Percentiles rank a stretch among this genome's conserved stretches.
Conservation (phyloP, 2,329 filamentous ascomycete species). For the Chrysosporium keratinophilum region DNA sequence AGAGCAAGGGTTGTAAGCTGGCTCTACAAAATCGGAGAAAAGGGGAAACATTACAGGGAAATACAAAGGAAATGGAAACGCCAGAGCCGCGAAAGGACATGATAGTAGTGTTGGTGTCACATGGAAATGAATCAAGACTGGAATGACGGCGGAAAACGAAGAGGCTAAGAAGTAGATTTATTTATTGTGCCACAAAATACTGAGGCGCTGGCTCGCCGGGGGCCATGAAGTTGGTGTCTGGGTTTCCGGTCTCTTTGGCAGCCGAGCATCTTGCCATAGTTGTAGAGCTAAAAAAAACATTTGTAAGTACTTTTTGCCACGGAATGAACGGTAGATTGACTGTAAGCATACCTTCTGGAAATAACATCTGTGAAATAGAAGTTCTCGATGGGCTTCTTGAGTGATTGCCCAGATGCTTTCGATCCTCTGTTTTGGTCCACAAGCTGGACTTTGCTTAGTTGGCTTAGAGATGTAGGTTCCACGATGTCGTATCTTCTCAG, state of each 20-base stretch:
- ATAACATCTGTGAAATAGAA: constrained; percentile 98
- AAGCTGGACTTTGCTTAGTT: constrained; percentile 84
- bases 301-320: constrained; percentile 10
- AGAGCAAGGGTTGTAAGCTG: neutral
- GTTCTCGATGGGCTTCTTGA: constrained; percentile 83
- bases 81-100: constrained; percentile 14
- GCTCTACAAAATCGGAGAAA: constrained; percentile 24
- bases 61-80: constrained; percentile 20
- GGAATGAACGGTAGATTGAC: constrained; percentile 13
- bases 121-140: constrained; percentile 12
- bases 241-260: constrained; percentile 72
- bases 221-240: constrained; percentile 69
- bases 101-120: constrained; percentile 15
- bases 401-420: constrained; percentile 57
- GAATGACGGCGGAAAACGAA: constrained; percentile 9
- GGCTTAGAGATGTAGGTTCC: constrained; percentile 63
- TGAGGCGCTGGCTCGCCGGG: constrained; percentile 42
- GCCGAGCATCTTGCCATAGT: constrained; percentile 98
- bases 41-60: constrained; percentile 16
- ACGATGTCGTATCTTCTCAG: constrained; percentile 84
- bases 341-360: constrained; percentile 67
- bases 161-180: neutral
- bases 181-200: constrained; percentile 10
- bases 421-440: constrained; percentile 92
- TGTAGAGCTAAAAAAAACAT: constrained; percentile 57